Base-by-base conservation (phyloP, 495 filamentous ascomycete genomes). In the Cryomyces minteri region DNA sequence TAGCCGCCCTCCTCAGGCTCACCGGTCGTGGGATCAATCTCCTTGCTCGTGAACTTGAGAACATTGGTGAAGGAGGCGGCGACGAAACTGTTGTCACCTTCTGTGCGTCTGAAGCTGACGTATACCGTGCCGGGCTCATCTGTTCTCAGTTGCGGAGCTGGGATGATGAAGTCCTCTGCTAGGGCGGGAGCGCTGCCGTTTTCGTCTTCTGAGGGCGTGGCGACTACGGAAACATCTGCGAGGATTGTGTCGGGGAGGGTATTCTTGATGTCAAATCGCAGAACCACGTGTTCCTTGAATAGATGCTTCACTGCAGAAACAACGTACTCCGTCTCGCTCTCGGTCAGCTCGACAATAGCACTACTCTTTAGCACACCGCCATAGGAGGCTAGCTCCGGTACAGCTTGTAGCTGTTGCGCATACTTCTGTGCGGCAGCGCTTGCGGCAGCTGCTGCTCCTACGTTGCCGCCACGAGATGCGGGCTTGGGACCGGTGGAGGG, bases 221-320 rank as follows among this genome's bases (percentile, higher is more conserved):
- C 79, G 9, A 86, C 72, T 40, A 98, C 80, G 5, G 84, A 85
- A 33, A 95, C 87, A 42, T 95, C 86, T 54, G 90, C 80, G 36
- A 99, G 68, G 40, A 96, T 73, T 39, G 83, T 88, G 46, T 87
- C 85, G 4, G 82, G 76, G 11, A 99, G 74, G 4, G 92, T 99
- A 66, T 99, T 99, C 69, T 94, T 95, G 61, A 99, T 77, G 54
- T 95, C 84, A 63, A 93, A 96, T 61, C 96, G 92, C 43, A 99
- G 65, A 10, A 99, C 92, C 51, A 96, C 72, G 55, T 96, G 82
- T 58, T 94, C 84, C 62, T 88, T 88, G 77, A n/a, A 96, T 55
- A 96, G 80, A 54, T 99, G 92, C 67, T 96, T 99, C 62, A 95
- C 72, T 7, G 84, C 84, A 12, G 72, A 72, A 36, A 96, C 92